Evolutionary conservation across 148 eudicot genomes (phyloP), one percentile per base, ranked within the genome.

Genomic region (Fagopyrum homotropicum): DNA sequence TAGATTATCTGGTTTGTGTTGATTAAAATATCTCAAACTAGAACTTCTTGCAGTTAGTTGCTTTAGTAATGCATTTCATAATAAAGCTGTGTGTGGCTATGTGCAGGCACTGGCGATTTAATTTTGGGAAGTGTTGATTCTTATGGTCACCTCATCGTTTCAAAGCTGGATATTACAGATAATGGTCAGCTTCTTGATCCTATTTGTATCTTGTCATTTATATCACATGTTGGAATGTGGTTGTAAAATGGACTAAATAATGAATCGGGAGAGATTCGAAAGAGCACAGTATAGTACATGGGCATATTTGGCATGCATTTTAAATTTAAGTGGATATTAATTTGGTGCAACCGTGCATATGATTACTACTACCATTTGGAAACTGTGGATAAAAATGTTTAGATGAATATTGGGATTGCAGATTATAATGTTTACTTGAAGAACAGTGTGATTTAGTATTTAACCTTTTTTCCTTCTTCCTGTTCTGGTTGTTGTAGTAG

Each of bases 121-220:
- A 68, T 87, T 29, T 78, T 89, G 79, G 93, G 93, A 78, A 87
- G 93, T 72, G 93, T 89, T 69, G 93, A 87, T 78, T 86, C 91
- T 40, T 81, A 76, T 75, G 93, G 93, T 79, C 89, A 86, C 74
- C 91, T 89, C 73, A 88, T 86, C 78, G 91, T 89, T 45, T 84
- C 93, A 17, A 77, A 80, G 71, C 73, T 84, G 76, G 83, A 83
- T 80, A 30, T 59, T 46, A 78, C 73, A 64, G 86, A 49, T 76
- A 76, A 84, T 85, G 91, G 93, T 86, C 79, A 12, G 50, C n/a
- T 69, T 45, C 44, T 9, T 5, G 22, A 40, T 69, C 15, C 2
- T 35, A 35, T 35, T 69, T 69, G n/a, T 69, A 49, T 12, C 52
- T 49, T 49, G 52, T 8, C 52, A 49, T 49, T 49, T 49, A 8